Percentiles rank a stretch among this genome's conserved stretches.
phyloP scores from a whole-genome alignment of 23 red algal species.

The Pyropia yezoensis region DNA sequence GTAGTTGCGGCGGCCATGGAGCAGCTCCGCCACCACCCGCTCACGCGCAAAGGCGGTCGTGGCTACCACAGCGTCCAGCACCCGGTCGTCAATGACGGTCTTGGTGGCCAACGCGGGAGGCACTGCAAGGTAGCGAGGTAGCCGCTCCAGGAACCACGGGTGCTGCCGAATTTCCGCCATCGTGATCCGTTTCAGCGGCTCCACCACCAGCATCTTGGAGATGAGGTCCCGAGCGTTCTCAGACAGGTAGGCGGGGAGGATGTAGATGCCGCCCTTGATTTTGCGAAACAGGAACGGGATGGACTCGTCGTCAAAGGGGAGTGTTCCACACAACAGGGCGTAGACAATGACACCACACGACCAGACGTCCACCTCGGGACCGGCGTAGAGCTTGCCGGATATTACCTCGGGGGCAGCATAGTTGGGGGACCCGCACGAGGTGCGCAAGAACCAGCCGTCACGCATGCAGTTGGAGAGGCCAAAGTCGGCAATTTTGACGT shows the following conservation, averaged over 20 bases:
- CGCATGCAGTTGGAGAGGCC: slow-evolving; percentile 90
- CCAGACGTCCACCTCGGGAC: slow-evolving; percentile 98
- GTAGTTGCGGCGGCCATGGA: slow-evolving; percentile 67
- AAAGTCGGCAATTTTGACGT: slow-evolving; percentile 99
- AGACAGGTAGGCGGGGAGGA: slow-evolving; percentile 80
- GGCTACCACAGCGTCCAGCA: slow-evolving; percentile 46
- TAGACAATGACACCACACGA: slow-evolving; percentile 92
- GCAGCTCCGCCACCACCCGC: slow-evolving; percentile 41
- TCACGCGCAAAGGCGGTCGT: slow-evolving; percentile 59
- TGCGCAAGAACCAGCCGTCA: slow-evolving; percentile 92
- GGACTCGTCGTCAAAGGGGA: slow-evolving; percentile 97
- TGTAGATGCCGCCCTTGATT: slow-evolving; percentile 92
- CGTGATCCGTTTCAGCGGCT: slow-evolving; percentile 80
- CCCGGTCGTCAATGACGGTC: slow-evolving; percentile 36
- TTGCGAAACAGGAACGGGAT: slow-evolving; percentile 91
- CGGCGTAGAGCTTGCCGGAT: slow-evolving; percentile 93
- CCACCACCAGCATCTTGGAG: slow-evolving; percentile 85
- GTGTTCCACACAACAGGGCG: slow-evolving; percentile 86
- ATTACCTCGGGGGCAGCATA: slow-evolving; percentile 98
- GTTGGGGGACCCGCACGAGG: slow-evolving; percentile 90
- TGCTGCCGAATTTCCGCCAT: slow-evolving; percentile 88
- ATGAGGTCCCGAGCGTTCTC: slow-evolving; percentile 74
- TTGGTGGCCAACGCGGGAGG: slow-evolving; percentile 24
- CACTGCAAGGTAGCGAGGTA: slow-evolving; percentile 83
- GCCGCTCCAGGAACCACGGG: slow-evolving; percentile 80